Evolutionary conservation across 805 yeast genomes (phyloP), one percentile per base, ranked within the genome.

Genomic region (Candida michaelii): DNA sequence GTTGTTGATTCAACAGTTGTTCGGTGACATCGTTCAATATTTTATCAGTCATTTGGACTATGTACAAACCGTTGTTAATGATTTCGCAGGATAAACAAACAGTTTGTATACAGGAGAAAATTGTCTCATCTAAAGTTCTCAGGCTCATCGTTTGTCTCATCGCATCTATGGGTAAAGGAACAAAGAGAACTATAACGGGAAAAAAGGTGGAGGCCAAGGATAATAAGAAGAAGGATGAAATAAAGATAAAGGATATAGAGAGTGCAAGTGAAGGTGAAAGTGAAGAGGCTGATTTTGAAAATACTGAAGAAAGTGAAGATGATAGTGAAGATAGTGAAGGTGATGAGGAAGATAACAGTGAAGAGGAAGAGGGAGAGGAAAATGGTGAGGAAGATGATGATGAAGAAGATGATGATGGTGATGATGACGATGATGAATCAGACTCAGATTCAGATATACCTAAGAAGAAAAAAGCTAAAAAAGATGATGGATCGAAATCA

Each of bases 401-500:
- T 2, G 44, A 27, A 10, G 16, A n/a, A 5, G 51, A 51, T 2
- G 53, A 44, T 6, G 49, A 47, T 10, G 47, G 41, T 12, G 54
- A 50, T 23, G 30, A 9, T 3, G 36, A 31, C 5, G 31, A 25
- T 4, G 27, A 19, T 16, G 15, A 29, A 10, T 27, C 39, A 16
- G 51, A 50, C 2, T 45, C 55, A 4, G 60, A 9, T 16, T 36
- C 27, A 9, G 54, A 59, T 31, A 64, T 67, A 43, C 74, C 80
- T 36, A 43, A 34, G 17, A 69, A 72, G 52, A 21, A 29, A 24
- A 77, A 82, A 47, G 79, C 77, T 62, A 74, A 71, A 54, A 76
- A 76, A 55, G 77, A 74, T 40, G 89, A 83, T 61, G 91, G 89
- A n/a, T 75, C 88, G 1, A 82, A 73, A 33, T 73, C 80, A 1